Evolutionary conservation across 1,139 yeast species (phyloP), one percentile per base, ranked within the genome.

Genomic region (Kodamaea sp.): DNA sequence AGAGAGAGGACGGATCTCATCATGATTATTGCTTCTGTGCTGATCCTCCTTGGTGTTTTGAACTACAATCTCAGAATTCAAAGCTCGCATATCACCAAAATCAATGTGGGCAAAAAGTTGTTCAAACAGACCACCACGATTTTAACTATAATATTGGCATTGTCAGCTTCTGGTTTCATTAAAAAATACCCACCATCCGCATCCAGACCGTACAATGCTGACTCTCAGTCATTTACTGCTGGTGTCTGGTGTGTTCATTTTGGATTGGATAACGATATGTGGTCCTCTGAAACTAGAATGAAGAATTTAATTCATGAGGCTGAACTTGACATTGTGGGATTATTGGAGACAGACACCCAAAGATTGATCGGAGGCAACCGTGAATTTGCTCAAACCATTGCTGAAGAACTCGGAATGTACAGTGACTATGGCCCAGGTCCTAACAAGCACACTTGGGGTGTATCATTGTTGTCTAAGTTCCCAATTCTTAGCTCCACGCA

Each of bases 181-280:
- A 61, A 73, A 41, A 73, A 96, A 48, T 73, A 73, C 54, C 85
- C 84, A 42, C 62, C 70, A 8, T 32, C 12, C 15, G 60, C 59
- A 8, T 72, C 73, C 11, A 86, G 86, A 28, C 97, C 97, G 15
- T 82, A 79, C 53, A 92, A 90, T 53, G 81, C 84, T 15, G 82
- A 82, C 9, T 77, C 89, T 8, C 75, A 80, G 50, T 61, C 88
- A 3, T 78, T 92, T 53, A 89, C 96, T 2, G 90, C 97, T 1
- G 98, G 97, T 54, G 90, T 92, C 44, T 92, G 98, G 98, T 92
- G 98, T 24, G 83, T 92, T 44, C 98, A 92, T 63, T 92, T 92
- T 55, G 98, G 97, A 14, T 73, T 92, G 36, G 98, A 92, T 58
- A 92, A 92, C 57, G 96, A 90, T 57, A 85, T 92, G 95, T 92